phyloP scores from a whole-genome alignment of 2,329 filamentous ascomycete species.

The Pezicula carpinea region DNA sequence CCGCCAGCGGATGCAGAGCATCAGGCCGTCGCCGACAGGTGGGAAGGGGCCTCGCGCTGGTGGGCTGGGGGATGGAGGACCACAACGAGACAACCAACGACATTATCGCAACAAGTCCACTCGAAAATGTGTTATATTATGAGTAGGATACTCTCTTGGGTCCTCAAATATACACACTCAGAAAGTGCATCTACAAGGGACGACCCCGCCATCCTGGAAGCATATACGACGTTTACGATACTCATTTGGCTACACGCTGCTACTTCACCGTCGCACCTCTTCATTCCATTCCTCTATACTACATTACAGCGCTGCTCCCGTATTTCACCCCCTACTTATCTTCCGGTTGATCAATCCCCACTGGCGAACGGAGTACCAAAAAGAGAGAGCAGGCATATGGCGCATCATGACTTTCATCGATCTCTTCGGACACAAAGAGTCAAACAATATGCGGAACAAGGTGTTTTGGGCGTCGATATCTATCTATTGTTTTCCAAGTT shows the following conservation, averaged over 20 bases:
- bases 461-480: no score
- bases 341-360: constrained; percentile 4
- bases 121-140: constrained; percentile 29
- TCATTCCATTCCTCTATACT: not conserved
- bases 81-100: constrained; percentile 20
- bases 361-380: constrained; percentile 31
- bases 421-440: constrained; percentile 8
- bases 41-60: constrained; percentile 19
- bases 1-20: constrained; percentile 61
- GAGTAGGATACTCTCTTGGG: constrained; percentile 12
- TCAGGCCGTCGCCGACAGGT: constrained; percentile 11
- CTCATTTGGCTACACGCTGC: constrained; percentile 12
- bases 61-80: constrained; percentile 16
- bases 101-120: constrained; percentile 21
- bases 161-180: not conserved
- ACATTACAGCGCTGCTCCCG: not conserved
- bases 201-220: constrained; percentile 6
- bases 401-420: constrained; percentile 19
- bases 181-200: not conserved
- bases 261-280: constrained; percentile 5
- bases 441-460: not conserved
- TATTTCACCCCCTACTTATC: not conserved
- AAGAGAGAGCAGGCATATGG: constrained; percentile 20
- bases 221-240: constrained; percentile 19
- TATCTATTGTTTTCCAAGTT: no score